Evolutionary conservation across 805 yeast species (phyloP).

Genomic region (Yamadazyma kitorensis): DNA sequence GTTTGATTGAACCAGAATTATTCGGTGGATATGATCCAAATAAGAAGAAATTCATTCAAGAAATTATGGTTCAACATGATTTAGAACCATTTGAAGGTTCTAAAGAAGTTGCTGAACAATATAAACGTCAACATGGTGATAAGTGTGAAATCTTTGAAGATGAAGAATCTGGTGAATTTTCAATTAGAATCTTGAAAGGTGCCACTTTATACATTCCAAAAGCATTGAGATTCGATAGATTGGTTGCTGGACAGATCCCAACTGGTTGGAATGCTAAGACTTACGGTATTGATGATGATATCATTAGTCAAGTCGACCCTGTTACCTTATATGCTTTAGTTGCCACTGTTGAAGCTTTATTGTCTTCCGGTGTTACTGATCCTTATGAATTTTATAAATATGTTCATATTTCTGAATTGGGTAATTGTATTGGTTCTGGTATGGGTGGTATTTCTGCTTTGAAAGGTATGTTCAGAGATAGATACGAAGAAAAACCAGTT

Average conservation of each 20-base stretch:
- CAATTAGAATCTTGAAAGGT: conserved; percentile 89
- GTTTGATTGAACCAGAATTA: conserved; percentile 93
- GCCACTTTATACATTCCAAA: conserved; percentile 90
- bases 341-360: conserved; percentile 90
- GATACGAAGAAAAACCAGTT: conserved; percentile 89
- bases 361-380: conserved; percentile 93
- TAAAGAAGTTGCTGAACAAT: conserved; percentile 92
- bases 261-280: conserved; percentile 96
- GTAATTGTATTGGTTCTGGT: conserved; percentile 99
- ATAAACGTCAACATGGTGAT: conserved; percentile 91
- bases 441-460: conserved; percentile 99
- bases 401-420: conserved; percentile 97
- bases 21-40: conserved; percentile 93
- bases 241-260: conserved; percentile 93
- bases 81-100: conserved; percentile 94
- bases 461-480: conserved; percentile 96
- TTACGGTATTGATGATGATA: conserved; percentile 94
- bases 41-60: conserved; percentile 91
- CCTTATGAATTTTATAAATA: conserved; percentile 98
- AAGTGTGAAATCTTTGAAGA: conserved; percentile 88
- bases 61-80: conserved; percentile 94
- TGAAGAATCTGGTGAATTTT: conserved; percentile 86
- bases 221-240: conserved; percentile 70
- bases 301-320: conserved; percentile 92
- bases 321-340: conserved; percentile 90